Evolutionary conservation across 441 rosid species (phyloP).

Genomic region (Euphorbia corollata): DNA sequence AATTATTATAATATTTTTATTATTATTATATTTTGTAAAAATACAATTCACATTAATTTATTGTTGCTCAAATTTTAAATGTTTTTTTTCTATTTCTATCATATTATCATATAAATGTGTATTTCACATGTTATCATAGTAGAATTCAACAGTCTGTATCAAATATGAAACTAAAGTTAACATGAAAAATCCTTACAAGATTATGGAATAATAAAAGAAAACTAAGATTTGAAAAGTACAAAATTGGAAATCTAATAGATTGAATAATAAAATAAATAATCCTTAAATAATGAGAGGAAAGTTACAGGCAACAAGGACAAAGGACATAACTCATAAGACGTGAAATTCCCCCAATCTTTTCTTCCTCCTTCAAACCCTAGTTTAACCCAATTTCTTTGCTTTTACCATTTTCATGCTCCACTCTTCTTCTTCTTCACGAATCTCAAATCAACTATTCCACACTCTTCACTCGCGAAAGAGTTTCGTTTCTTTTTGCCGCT

Average conservation of each 20-base stretch:
- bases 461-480: background rate
- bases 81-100: too few species aligned
- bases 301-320: background rate
- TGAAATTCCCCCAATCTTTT: background rate
- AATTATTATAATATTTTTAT: too few species aligned
- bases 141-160: too few species aligned
- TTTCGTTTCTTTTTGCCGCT: slow-evolving; percentile 1
- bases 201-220: background rate
- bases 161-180: too few species aligned
- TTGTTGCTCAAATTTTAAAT: too few species aligned
- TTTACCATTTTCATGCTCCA: background rate
- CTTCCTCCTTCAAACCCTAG: slow-evolving; percentile 16
- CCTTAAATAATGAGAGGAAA: background rate
- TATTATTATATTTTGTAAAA: too few species aligned
- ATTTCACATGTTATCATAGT: too few species aligned
- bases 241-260: background rate
- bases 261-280: background rate
- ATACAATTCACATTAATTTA: too few species aligned
- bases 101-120: too few species aligned
- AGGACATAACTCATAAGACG: background rate
- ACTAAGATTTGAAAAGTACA: background rate
- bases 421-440: background rate
- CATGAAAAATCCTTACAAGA: too few species aligned
- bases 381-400: background rate
- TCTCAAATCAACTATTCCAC: background rate